phyloP scores from a whole-genome alignment of 2,329 filamentous ascomycete species.

The Beauveria bassiana region DNA sequence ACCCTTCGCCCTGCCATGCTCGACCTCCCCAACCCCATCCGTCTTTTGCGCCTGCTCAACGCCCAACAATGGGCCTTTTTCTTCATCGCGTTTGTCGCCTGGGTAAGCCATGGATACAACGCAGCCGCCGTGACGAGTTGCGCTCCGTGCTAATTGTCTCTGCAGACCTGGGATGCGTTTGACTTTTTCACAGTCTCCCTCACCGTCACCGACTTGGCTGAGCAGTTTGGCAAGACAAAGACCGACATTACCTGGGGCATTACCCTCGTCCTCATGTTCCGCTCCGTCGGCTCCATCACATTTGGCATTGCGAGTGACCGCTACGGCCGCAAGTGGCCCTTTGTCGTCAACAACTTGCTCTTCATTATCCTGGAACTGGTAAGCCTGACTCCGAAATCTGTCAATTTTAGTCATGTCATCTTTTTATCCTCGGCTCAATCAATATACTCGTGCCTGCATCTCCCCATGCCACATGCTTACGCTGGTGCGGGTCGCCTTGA shows the following conservation, averaged over 20 bases:
- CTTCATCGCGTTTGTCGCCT: conserved; percentile 45
- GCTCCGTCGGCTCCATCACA: conserved; percentile 44
- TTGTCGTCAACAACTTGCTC: conserved; percentile 66
- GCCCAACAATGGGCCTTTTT: conserved; percentile 49
- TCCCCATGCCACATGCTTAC: background rate
- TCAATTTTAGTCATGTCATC: background rate
- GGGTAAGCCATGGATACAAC: conserved; percentile 31
- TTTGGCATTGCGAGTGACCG: conserved; percentile 50
- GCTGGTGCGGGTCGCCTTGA: background rate
- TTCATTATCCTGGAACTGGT: conserved; percentile 66
- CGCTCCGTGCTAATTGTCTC: too few relatives aligned
- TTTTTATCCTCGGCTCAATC: background rate
- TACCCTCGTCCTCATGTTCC: conserved; percentile 54
- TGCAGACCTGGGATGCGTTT: conserved; percentile 54
- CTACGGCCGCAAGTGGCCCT: conserved; percentile 61
- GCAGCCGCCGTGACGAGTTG: too few relatives aligned
- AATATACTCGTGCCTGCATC: background rate
- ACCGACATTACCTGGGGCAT: conserved; percentile 58
- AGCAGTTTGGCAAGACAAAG: conserved; percentile 44
- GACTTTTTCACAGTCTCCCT: conserved; percentile 61
- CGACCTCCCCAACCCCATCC: conserved; percentile 45
- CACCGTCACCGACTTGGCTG: conserved; percentile 45
- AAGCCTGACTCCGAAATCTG: conserved; percentile 17
- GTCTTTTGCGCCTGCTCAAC: conserved; percentile 39
- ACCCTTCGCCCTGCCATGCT: conserved; percentile 51